phyloP scores from a whole-genome alignment of 768 basidiomycete species.

The Lactarius hatsudake region DNA sequence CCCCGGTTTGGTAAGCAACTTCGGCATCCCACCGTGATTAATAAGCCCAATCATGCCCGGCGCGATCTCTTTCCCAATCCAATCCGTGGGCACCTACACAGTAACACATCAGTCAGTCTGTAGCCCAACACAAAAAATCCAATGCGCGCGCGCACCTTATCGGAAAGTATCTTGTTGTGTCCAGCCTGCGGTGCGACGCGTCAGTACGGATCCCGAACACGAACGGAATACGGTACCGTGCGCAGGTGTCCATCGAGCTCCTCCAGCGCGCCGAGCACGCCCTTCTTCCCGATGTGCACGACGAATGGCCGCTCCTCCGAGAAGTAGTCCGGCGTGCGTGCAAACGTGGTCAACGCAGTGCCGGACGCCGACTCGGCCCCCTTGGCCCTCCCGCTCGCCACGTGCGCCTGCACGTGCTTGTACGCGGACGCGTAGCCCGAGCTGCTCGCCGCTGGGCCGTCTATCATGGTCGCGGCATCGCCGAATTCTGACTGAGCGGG shows the following conservation, averaged over 20 bases:
- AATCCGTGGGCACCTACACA: constrained; percentile 53
- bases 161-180: constrained; percentile 55
- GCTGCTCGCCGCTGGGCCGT: neutral
- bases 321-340: constrained; percentile 27
- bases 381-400: constrained; percentile 5
- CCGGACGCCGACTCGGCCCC: neutral
- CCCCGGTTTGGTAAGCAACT: constrained; percentile 69
- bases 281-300: constrained; percentile 62
- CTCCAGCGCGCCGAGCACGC: constrained; percentile 64
- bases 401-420: neutral
- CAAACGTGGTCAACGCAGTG: neutral
- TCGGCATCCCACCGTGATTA: constrained; percentile 80
- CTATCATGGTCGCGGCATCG: constrained; percentile 14
- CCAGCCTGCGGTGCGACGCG: constrained; percentile 43
- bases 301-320: constrained; percentile 67
- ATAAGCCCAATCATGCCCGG: constrained; percentile 74
- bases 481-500: constrained; percentile 17
- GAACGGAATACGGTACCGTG: constrained; percentile 37
- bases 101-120: neutral
- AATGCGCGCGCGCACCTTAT: constrained; percentile 43
- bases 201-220: no score
- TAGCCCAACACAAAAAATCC: neutral
- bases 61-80: constrained; percentile 68
- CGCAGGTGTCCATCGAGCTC: constrained; percentile 64
- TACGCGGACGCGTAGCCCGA: neutral